These are phyloP conservation scores for Colletotrichum truncatum DNA, from an alignment of 2,329 filamentous ascomycete genomes.

Conservation along the genomic window DNA sequence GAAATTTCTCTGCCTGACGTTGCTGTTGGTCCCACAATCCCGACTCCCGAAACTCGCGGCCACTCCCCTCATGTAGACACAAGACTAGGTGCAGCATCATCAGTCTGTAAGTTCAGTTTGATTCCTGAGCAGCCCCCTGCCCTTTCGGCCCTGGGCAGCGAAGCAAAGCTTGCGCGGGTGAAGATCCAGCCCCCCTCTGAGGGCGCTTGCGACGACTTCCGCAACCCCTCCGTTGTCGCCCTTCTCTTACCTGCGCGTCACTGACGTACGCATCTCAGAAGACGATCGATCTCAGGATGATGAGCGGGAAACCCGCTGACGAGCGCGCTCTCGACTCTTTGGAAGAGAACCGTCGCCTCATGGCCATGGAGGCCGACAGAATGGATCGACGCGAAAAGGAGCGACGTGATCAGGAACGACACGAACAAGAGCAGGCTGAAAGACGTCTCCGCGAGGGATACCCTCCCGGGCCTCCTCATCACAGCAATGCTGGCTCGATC, in stretches of 20 bases:
- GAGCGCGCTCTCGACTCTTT: background rate
- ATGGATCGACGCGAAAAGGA: slow-evolving; percentile 58
- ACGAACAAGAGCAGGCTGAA: slow-evolving; percentile 74
- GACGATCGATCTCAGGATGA: slow-evolving; percentile 30
- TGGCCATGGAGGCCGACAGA: slow-evolving; percentile 47
- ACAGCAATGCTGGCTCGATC: slow-evolving; percentile 87
- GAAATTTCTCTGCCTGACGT: slow-evolving; percentile 20
- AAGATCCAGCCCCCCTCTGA: slow-evolving; percentile 21
- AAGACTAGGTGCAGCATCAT: slow-evolving; percentile 3
- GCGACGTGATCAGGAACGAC: slow-evolving; percentile 47
- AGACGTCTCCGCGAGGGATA: slow-evolving; percentile 71
- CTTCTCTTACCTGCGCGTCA: background rate
- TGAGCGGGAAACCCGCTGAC: slow-evolving; percentile 32
- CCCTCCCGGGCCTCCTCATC: slow-evolving; percentile 75
- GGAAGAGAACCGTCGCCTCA: slow-evolving; percentile 29
- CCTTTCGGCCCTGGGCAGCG: background rate
- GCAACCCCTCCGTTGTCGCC: background rate
- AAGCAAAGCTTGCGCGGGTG: slow-evolving; percentile 26
- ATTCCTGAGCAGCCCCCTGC: background rate
- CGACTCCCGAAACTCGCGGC: background rate
- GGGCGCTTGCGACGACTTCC: slow-evolving; percentile 12
- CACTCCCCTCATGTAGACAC: slow-evolving; percentile 24
- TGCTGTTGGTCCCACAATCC: background rate
- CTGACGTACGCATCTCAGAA: background rate
- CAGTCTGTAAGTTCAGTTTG: slow-evolving; percentile 25